These are phyloP conservation scores for Elasticomyces elasticus DNA, from an alignment of 495 filamentous ascomycete genomes.

Conservation along the genomic window DNA sequence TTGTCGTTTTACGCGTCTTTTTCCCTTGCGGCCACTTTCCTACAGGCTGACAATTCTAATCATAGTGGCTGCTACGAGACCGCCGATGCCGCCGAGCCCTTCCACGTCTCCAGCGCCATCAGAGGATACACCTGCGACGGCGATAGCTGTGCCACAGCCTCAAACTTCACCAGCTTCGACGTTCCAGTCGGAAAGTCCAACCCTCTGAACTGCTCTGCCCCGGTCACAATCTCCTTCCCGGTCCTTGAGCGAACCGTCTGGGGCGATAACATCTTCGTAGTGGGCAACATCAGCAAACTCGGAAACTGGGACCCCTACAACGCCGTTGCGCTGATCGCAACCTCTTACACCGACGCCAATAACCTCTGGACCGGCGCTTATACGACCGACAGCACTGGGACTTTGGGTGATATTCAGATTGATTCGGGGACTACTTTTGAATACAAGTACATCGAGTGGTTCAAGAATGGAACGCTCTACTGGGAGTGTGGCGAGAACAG, in stretches of 20 bases:
- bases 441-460: constrained; percentile 59
- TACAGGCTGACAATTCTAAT: too few species aligned
- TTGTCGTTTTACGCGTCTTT: background rate
- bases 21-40: too few species aligned
- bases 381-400: too few species aligned
- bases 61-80: too few species aligned
- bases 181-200: too few species aligned
- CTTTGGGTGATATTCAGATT: too few species aligned
- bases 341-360: constrained; percentile 42
- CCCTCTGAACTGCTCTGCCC: too few species aligned
- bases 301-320: constrained; percentile 45
- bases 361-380: constrained; percentile 41
- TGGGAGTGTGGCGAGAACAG: constrained; percentile 60
- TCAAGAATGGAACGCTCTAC: constrained; percentile 40
- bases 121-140: too few species aligned
- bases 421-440: constrained; percentile 43
- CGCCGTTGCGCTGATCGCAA: constrained; percentile 43
- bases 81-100: background rate
- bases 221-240: constrained; percentile 53
- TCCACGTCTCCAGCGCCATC: background rate
- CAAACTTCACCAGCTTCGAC: too few species aligned
- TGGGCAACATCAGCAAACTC: constrained; percentile 45
- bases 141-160: too few species aligned
- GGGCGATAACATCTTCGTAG: constrained; percentile 52
- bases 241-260: constrained; percentile 43